A percentile compares a stretch with the other conserved stretches of the same genome.
Conservation (phyloP, 768 basidiomycete species). For the Postia placenta region DNA sequence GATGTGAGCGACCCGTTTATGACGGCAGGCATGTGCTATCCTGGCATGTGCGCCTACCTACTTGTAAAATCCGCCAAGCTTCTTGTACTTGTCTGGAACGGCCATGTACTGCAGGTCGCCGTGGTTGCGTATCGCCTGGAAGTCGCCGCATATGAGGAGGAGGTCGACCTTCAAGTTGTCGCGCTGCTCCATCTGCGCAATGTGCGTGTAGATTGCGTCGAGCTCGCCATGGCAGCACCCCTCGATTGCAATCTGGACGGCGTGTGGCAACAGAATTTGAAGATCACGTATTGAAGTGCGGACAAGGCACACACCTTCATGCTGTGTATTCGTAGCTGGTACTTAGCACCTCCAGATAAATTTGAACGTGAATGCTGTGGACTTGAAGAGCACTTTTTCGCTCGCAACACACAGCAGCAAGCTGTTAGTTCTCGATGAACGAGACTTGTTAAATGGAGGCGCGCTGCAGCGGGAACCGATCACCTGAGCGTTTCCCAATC, state of each 20-base stretch:
- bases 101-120: conserved; percentile 87
- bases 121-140: conserved; percentile 85
- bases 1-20: conserved; percentile 1
- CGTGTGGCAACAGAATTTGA: too few species aligned
- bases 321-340: too few species aligned
- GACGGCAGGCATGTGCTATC: not conserved
- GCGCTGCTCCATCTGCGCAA: conserved; percentile 53
- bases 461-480: too few species aligned
- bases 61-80: conserved; percentile 82
- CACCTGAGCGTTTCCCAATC: too few species aligned
- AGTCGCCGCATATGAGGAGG: conserved; percentile 93
- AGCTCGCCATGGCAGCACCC: conserved; percentile 95
- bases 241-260: conserved; percentile 86
- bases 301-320: not conserved
- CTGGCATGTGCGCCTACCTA: conserved; percentile 38
- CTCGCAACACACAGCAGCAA: too few species aligned
- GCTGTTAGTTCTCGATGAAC: too few species aligned
- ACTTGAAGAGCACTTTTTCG: too few species aligned
- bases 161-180: conserved; percentile 72
- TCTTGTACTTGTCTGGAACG: conserved; percentile 83
- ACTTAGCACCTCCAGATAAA: not conserved
- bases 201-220: conserved; percentile 77
- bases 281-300: not conserved
- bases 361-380: not conserved
- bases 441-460: too few species aligned